Percentiles rank a stretch among this genome's conserved stretches.
Evolutionary conservation across 2,329 filamentous ascomycete species (phyloP).

Genomic region (Penicillium sp.): DNA sequence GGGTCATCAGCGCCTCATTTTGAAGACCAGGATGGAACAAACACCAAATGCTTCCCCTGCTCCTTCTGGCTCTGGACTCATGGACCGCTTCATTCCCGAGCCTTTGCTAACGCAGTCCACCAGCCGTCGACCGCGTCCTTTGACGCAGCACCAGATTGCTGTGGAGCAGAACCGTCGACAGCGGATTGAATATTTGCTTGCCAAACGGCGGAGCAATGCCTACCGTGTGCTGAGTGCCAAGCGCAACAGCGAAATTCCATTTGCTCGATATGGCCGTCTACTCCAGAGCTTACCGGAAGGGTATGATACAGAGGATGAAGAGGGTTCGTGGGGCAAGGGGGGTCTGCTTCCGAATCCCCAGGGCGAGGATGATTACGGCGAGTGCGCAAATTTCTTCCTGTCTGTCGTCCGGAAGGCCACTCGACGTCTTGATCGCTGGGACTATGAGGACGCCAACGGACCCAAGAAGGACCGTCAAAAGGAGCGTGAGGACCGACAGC

Average conservation of each 20-base stretch:
- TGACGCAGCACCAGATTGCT: slow-evolving; percentile 53
- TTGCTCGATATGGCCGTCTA: slow-evolving; percentile 43
- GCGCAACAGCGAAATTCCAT: slow-evolving; percentile 42
- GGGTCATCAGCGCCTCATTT: slow-evolving; percentile 42
- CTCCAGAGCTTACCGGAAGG: slow-evolving; percentile 44
- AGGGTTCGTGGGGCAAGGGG: slow-evolving; percentile 44
- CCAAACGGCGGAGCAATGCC: slow-evolving; percentile 42
- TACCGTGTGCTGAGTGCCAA: slow-evolving; percentile 39
- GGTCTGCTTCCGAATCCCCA: slow-evolving; percentile 43
- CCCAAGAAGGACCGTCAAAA: slow-evolving; percentile 40
- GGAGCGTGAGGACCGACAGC: slow-evolving; percentile 40
- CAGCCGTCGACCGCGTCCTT: slow-evolving; percentile 46
- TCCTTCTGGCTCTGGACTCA: slow-evolving; percentile 41
- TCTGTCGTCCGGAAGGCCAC: slow-evolving; percentile 45
- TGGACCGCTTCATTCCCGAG: slow-evolving; percentile 43
- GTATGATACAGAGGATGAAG: slow-evolving; percentile 51
- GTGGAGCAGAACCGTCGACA: slow-evolving; percentile 51
- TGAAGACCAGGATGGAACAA: slow-evolving; percentile 48
- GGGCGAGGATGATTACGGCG: slow-evolving; percentile 50
- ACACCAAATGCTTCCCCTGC: slow-evolving; percentile 46
- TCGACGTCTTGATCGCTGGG: slow-evolving; percentile 48
- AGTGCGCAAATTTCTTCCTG: slow-evolving; percentile 47
- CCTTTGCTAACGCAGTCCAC: slow-evolving; percentile 31
- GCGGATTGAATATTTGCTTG: slow-evolving; percentile 50
- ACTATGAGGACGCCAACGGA: slow-evolving; percentile 43